Conservation (phyloP, 2,329 filamentous ascomycete genomes). For the Aspergillus persii region DNA sequence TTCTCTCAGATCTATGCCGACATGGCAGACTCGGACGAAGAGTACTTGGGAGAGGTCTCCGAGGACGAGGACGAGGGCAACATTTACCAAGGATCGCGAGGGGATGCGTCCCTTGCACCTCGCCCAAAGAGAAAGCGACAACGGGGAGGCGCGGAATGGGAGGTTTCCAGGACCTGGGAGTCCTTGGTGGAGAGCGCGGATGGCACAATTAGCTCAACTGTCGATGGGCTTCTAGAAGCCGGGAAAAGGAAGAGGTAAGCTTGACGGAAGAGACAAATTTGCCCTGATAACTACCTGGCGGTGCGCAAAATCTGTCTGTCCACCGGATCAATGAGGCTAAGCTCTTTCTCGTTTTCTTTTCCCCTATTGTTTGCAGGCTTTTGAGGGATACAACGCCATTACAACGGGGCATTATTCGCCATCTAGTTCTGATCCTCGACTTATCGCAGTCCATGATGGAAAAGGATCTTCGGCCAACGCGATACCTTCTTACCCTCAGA, state of each 20-base stretch:
- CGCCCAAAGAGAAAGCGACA: conserved; percentile 40
- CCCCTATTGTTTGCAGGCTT: conserved; percentile 53
- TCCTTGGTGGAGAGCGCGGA: conserved; percentile 75
- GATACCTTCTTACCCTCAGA: conserved; percentile 76
- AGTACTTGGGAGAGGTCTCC: conserved; percentile 51
- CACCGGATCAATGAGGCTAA: background rate
- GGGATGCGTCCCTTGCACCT: conserved; percentile 24
- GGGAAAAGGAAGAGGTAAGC: conserved; percentile 71
- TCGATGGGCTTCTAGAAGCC: conserved; percentile 74
- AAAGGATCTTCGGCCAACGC: conserved; percentile 87
- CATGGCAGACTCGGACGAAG: conserved; percentile 52
- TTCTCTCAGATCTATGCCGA: background rate
- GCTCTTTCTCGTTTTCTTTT: background rate
- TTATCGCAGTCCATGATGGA: conserved; percentile 92
- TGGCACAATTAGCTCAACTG: conserved; percentile 68
- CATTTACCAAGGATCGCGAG: conserved; percentile 28
- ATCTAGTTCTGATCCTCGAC: conserved; percentile 86
- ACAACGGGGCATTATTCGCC: conserved; percentile 96
- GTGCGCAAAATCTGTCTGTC: background rate
- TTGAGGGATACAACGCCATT: conserved; percentile 92
- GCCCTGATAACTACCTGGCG: background rate
- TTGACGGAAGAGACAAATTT: background rate
- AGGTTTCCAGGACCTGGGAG: conserved; percentile 58
- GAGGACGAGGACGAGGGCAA: conserved; percentile 44
- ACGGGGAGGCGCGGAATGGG: conserved; percentile 43